These are phyloP conservation scores for Orychophragmus violaceus DNA, from an alignment of 345 rosid species.

Conservation along the genomic window DNA sequence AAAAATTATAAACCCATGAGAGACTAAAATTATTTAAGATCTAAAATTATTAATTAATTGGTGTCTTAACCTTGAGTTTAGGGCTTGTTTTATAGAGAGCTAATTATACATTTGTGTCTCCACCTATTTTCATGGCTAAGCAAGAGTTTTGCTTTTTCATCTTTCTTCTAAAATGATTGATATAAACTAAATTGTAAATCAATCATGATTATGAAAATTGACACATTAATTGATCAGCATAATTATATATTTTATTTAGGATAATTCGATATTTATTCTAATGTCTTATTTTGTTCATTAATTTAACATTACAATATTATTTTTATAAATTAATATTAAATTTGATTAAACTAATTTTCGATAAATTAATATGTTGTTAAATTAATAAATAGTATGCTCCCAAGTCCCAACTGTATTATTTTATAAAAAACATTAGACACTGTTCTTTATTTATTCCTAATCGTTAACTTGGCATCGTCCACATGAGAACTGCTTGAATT, in stretches of 20 bases:
- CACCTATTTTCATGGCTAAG: constrained; percentile 31
- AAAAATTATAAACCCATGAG: background rate
- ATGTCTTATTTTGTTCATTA: background rate
- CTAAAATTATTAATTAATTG: constrained; percentile 20
- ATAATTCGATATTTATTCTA: background rate
- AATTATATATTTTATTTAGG: background rate
- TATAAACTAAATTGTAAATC: background rate
- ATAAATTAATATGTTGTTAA: too few species aligned
- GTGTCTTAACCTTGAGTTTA: constrained; percentile 30
- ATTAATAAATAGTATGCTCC: too few species aligned
- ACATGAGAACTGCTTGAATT: background rate
- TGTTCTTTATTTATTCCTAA: background rate
- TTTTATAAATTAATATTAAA: too few species aligned
- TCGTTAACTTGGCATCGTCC: background rate
- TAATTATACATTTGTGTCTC: constrained; percentile 29
- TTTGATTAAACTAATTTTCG: too few species aligned
- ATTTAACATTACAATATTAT: too few species aligned
- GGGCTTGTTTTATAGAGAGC: constrained; percentile 22
- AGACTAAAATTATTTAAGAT: background rate
- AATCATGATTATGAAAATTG: background rate
- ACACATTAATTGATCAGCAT: background rate
- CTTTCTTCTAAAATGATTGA: constrained; percentile 13
- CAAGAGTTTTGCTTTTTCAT: constrained; percentile 27
- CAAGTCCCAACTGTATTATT: too few species aligned
- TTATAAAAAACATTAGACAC: too few species aligned